Evolutionary conservation across 148 eudicot species (phyloP), one percentile per base, ranked within the genome.

Genomic region (Rhododendron williamsianum): DNA sequence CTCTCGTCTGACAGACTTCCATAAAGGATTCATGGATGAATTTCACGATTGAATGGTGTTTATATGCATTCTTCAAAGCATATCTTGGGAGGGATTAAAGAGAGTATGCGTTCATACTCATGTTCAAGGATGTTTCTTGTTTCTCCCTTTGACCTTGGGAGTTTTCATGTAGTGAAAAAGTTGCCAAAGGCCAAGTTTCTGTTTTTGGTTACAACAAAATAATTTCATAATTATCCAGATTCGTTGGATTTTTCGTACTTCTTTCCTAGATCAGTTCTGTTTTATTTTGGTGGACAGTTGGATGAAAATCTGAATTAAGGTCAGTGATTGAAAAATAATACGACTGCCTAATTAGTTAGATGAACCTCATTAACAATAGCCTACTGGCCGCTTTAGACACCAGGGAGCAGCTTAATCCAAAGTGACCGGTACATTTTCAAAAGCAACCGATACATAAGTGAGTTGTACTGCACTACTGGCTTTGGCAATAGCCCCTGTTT

Each of bases 21-120:
- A 96, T 71, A 86, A 93, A 86, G 88, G 86, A 80, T 96, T 95
- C 91, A 93, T 95, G 97, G 90, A 95, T 48, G 96, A 93, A 87
- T 95, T 77, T 81, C 95, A 91, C 45, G 92, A 91, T 81, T 93
- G 86, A 93, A 73, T 27, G 46, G 27, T 38, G 35, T 19, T 1
- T 54, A 36, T 56, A 10, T 19, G 12, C 43, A 23, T 38, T 18
- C 48, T 65, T 13, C 18, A n/a, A 21, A 51, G 30, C 41, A 36
- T 4, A 54, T 6, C 12, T 71, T 21, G 5, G 8, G 16, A n/a
- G 9, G 6, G 38, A 43, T 43, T 76, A 60, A 11, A 54, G 58
- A 35, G 45, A 54, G 10, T 19, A 78, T 51, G 25, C 41, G 9
- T 65, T 71, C 65, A 21, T 19, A 11, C 16, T 23, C 43, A 35